Evolutionary conservation across 257 asterid species (phyloP).

Genomic region (Coffea eugenioides): DNA sequence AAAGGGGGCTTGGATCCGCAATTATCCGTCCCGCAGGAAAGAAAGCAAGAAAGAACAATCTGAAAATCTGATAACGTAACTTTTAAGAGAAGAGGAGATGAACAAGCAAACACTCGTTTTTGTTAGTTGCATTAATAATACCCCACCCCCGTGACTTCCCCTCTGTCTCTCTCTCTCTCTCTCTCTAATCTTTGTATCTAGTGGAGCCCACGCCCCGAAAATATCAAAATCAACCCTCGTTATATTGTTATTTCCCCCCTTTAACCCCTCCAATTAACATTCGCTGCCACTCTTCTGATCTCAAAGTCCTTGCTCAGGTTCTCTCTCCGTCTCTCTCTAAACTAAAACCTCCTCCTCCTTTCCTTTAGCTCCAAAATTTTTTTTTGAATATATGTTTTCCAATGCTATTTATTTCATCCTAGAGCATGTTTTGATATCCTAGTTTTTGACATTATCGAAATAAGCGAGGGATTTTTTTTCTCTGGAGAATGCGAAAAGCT

Average conservation of each 20-base stretch:
- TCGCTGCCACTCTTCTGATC: conserved; percentile 9
- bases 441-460: conserved; percentile 10
- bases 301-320: conserved; percentile 7
- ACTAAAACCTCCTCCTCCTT: conserved; percentile 3
- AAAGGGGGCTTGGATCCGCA: conserved; percentile 2
- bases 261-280: background rate
- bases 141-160: conserved; percentile 20
- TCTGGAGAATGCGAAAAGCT: conserved; percentile 22
- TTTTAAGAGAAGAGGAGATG: conserved; percentile 23
- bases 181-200: background rate
- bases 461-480: conserved; percentile 5
- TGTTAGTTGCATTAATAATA: conserved; percentile 21
- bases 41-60: background rate
- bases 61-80: conserved; percentile 21
- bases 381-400: background rate
- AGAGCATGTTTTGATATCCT: background rate
- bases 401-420: background rate
- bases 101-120: background rate
- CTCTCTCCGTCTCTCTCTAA: conserved; percentile 22
- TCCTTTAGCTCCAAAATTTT: background rate
- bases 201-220: background rate
- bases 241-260: background rate
- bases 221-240: background rate
- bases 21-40: background rate
- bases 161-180: background rate